Evolutionary conservation across 768 basidiomycete genomes (phyloP), one percentile per base, ranked within the genome.

Genomic region (Coprinopsis marcescibilis): DNA sequence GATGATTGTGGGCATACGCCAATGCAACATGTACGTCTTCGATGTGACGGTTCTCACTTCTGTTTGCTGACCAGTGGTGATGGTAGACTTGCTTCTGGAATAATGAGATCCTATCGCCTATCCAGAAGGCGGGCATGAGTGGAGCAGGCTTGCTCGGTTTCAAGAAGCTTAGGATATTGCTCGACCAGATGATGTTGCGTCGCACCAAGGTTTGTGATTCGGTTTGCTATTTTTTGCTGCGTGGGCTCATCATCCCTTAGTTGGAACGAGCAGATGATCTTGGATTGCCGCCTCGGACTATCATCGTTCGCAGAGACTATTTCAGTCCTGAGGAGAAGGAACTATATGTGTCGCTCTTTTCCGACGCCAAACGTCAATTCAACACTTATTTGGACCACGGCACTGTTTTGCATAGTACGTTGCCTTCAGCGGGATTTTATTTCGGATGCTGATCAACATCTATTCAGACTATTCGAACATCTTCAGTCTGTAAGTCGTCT

Each of bases 261-360:
- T 71, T 97, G 36, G 89, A 99, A 78, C 78, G 86, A 46, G 95
- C 95, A 1, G 96, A 99, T 59, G 96, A 99, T 61, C 78, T 99
- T 19, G 96, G 92, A 4, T 67, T 98, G 15, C 96, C 96, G 6
- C 96, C 96, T 5, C 77, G 96, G 30, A 93, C 83, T 0, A 87
- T 99, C 17, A 73, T 89, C 39, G 82, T 99, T 48, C 79, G 91
- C 35, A 71, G 83, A 42, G 95, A 98, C 62, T 88, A 85, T 64
- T 98, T 98, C 72, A 93, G 89, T 53, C 86, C 90, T 0, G 94
- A 96, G 64, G 96, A 99, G 68, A 97, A 93, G 61, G 96, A 99
- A 57, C 69, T 97, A 3, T 96, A 95, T 61, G 73, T 83, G 26
- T 91, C 89, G 1, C 68, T 99, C 21, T 98, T 94, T 71, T 84